These are phyloP conservation scores for Nicotiana tabacum DNA, from an alignment of 257 asterid species.

Conservation along the genomic window DNA sequence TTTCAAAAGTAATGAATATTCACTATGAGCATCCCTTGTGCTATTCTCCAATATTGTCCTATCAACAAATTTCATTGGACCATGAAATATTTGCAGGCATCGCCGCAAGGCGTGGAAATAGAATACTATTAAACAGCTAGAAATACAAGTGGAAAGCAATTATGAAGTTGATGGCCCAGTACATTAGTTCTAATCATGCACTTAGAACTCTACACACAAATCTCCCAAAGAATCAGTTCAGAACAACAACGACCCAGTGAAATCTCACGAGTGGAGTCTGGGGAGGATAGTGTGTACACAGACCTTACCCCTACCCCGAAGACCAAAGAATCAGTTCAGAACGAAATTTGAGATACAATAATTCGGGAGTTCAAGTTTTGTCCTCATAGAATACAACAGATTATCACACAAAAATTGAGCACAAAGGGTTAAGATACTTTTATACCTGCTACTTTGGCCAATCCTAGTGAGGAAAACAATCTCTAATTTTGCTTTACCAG, in stretches of 20 bases:
- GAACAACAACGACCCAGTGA: too few relatives aligned
- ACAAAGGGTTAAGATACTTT: background rate
- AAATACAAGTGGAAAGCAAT: too few relatives aligned
- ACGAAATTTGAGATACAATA: background rate
- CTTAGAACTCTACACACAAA: background rate
- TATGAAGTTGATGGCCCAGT: too few relatives aligned
- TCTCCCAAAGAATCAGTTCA: background rate
- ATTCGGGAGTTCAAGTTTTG: background rate
- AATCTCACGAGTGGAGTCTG: too few relatives aligned
- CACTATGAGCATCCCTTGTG: constrained; percentile 31
- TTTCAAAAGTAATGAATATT: constrained; percentile 23
- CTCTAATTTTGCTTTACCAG: background rate
- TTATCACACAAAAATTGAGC: background rate
- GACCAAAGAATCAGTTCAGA: background rate
- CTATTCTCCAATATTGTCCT: constrained; percentile 52
- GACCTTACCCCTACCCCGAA: too few relatives aligned
- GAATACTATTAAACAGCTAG: too few relatives aligned
- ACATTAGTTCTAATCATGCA: background rate
- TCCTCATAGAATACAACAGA: background rate
- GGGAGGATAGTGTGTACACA: too few relatives aligned
- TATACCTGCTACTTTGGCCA: background rate
- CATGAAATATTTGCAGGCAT: too few relatives aligned
- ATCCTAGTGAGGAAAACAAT: background rate
- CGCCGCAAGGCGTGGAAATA: too few relatives aligned
- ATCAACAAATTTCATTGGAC: too few relatives aligned